Evolutionary conservation across 2,329 filamentous ascomycete genomes (phyloP).

Genomic region (Fusarium sp.): DNA sequence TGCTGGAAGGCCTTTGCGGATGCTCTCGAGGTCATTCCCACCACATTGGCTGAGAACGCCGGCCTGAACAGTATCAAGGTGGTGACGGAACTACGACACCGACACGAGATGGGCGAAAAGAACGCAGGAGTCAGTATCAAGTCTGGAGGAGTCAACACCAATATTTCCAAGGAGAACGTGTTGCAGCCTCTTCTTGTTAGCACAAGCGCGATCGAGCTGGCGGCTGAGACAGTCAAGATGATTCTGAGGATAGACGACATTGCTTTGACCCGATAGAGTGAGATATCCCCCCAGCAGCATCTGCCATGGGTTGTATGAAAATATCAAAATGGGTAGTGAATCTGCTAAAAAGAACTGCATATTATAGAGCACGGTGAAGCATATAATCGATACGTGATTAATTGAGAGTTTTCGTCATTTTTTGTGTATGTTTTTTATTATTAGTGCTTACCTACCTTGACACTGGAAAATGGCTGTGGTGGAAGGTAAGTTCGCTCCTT

Average conservation of each 20-base stretch:
- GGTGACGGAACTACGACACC: conserved; percentile 92
- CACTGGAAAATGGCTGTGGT: not conserved
- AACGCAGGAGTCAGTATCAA: conserved; percentile 99
- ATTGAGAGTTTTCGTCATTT: not conserved
- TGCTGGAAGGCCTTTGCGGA: conserved; percentile 99
- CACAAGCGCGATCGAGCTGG: conserved; percentile 96
- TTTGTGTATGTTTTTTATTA: not conserved
- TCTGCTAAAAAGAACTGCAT: conserved; percentile 41
- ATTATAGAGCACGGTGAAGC: conserved; percentile 25
- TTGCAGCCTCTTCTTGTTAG: conserved; percentile 95
- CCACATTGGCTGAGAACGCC: conserved; percentile 96
- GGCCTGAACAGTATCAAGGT: conserved; percentile 99
- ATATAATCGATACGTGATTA: conserved; percentile 11
- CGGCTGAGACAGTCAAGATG: conserved; percentile 99
- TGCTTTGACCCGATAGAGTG: conserved; percentile 69
- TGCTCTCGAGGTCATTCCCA: conserved; percentile 96
- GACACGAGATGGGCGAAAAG: conserved; percentile 94
- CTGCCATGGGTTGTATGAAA: conserved; percentile 53
- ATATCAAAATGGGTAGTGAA: conserved; percentile 50
- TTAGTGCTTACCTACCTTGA: too few species aligned
- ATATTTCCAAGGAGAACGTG: conserved; percentile 97
- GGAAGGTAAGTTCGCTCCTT: conserved; percentile 15
- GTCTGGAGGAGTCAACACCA: conserved; percentile 94
- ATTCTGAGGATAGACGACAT: conserved; percentile 77
- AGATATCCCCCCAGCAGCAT: conserved; percentile 49